These are phyloP conservation scores for Fraxinus albicans DNA, from an alignment of 305 asterid genomes.

Conservation along the genomic window DNA sequence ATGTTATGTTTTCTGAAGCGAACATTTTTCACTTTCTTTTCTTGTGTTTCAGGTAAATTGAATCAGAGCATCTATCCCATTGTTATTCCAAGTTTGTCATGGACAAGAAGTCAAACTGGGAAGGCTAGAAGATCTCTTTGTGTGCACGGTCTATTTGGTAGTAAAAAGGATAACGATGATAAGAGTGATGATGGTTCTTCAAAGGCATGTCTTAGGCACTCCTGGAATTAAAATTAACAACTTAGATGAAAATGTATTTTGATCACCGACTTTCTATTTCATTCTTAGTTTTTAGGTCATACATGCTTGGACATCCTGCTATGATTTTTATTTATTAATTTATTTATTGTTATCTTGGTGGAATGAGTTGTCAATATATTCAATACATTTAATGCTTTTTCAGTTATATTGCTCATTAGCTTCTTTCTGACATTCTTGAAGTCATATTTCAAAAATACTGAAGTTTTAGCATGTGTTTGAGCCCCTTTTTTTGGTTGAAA, in stretches of 20 bases:
- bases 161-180: conserved; percentile 69
- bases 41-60: conserved; percentile 43
- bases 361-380: not conserved
- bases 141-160: conserved; percentile 76
- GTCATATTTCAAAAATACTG: not conserved
- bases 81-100: conserved; percentile 37
- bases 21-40: conserved; percentile 18
- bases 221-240: conserved; percentile 3
- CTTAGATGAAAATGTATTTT: conserved; percentile 8
- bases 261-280: not conserved
- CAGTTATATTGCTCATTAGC: not conserved
- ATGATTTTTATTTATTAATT: not conserved
- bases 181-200: conserved; percentile 59
- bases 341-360: not conserved
- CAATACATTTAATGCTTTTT: not conserved
- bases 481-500: not conserved
- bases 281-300: not conserved
- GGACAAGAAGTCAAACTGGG: conserved; percentile 37
- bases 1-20: not conserved
- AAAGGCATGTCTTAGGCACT: conserved; percentile 47
- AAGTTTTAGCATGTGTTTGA: not conserved
- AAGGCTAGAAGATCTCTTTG: conserved; percentile 47
- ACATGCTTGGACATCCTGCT: not conserved
- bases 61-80: conserved; percentile 36
- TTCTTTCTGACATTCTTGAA: not conserved